A percentile compares a stretch with the other conserved stretches of the same genome.
These are phyloP conservation scores for Colletotrichum musae DNA, from an alignment of 2,329 filamentous ascomycete genomes.

Conservation along the genomic window DNA sequence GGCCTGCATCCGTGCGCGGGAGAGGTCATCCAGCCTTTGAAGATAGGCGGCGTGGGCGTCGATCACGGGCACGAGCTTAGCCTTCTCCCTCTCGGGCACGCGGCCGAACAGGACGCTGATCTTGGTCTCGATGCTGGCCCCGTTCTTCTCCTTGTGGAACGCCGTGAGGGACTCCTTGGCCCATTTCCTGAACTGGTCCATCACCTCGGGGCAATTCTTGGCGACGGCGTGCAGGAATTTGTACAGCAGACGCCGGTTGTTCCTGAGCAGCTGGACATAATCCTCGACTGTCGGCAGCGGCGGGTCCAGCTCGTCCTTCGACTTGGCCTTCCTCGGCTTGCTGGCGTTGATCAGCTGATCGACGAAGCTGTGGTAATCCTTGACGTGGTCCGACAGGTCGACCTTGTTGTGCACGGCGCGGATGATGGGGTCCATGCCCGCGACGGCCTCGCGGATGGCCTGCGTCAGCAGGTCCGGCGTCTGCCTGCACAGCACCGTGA, in stretches of 20 bases:
- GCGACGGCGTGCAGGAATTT: conserved; percentile 80
- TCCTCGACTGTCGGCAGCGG: conserved; percentile 75
- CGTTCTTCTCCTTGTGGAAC: conserved; percentile 60
- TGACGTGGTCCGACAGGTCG: conserved; percentile 78
- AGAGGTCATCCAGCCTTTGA: conserved; percentile 65
- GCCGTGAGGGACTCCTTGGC: conserved; percentile 69
- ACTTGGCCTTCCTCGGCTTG: conserved; percentile 58
- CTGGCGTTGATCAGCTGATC: conserved; percentile 77
- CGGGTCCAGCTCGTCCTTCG: conserved; percentile 51
- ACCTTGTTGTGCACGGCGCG: conserved; percentile 78
- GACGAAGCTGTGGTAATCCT: conserved; percentile 77
- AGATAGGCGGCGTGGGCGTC: conserved; percentile 76
- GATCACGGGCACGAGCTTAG: conserved; percentile 64
- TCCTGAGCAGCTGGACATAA: conserved; percentile 76
- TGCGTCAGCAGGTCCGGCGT: conserved; percentile 82
- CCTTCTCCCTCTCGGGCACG: conserved; percentile 63
- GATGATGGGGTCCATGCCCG: conserved; percentile 82
- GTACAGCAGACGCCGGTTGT: conserved; percentile 80
- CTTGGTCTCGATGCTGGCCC: conserved; percentile 52
- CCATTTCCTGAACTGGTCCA: conserved; percentile 73
- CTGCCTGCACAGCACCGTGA: conserved; percentile 75
- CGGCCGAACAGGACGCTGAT: conserved; percentile 59
- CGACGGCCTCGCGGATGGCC: conserved; percentile 74
- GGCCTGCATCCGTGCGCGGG: conserved; percentile 67
- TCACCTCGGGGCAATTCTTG: conserved; percentile 76